A percentile compares a stretch with the other conserved stretches of the same genome.
Conservation (phyloP, 805 yeast species). For the Cyberlindnera sargentensis region DNA sequence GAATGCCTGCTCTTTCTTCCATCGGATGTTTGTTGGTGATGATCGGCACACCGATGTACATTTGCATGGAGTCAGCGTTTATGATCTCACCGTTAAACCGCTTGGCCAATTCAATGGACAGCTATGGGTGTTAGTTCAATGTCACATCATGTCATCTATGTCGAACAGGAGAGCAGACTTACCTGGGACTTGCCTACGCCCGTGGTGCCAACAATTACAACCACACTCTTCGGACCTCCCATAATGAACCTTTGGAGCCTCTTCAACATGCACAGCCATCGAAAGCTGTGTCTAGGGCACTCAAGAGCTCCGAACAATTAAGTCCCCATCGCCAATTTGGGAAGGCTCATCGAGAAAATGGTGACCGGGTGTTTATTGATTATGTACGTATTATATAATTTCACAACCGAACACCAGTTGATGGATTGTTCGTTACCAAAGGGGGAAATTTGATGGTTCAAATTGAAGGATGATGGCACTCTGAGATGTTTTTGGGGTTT, state of each 20-base stretch:
- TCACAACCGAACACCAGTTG: not conserved
- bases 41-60: slow-evolving; percentile 63
- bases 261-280: no score
- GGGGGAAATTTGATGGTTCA: no score
- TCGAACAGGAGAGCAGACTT: slow-evolving; percentile 32
- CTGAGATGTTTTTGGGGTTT: no score
- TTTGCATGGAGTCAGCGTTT: slow-evolving; percentile 97
- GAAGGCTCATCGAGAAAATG: no score
- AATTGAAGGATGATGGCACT: no score
- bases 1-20: slow-evolving; percentile 62
- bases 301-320: no score
- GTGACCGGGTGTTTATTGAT: no score
- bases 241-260: no score
- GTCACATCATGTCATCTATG: no score
- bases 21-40: slow-evolving; percentile 93
- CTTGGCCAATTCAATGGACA: slow-evolving; percentile 72
- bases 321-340: no score
- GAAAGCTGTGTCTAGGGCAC: no score
- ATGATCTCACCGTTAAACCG: slow-evolving; percentile 80
- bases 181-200: slow-evolving; percentile 94
- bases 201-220: slow-evolving; percentile 84
- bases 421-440: no score
- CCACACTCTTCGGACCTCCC: slow-evolving; percentile 29
- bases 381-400: not conserved
- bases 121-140: slow-evolving; percentile 24